Base-by-base conservation (phyloP, 2,329 filamentous ascomycete genomes). In the Huntiella omanensis region DNA sequence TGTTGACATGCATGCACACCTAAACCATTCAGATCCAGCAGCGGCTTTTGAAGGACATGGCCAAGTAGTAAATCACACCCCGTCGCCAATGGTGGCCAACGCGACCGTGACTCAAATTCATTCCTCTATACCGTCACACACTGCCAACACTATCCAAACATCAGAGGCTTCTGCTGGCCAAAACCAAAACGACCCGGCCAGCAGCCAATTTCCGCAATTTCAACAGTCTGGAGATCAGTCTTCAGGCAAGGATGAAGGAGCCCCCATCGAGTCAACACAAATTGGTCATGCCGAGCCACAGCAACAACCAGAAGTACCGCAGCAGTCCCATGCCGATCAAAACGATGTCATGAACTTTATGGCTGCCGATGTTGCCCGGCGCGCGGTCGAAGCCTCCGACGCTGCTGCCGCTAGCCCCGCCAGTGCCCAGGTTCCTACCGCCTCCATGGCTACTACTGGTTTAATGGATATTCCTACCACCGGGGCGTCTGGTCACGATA, bases 401-500 rank as follows among this genome's bases (percentile, higher is more conserved):
- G 36, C 47, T 60, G 49, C 56, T 61, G 50, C 68, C 69, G 54
- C 59, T 13, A 19, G 33, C 15, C 16, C 16, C 5, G 37, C 15
- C 5, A 15, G 62, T 11, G 68, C 67, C 7, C 66, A 67, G 19
- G 28, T 19, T 8, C 28, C 43, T 13, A 45, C 42, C 13, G 37
- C 41, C 12, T 16, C 37, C 4, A 45, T 45, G 17, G 42, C 33
- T 28, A 8, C 44, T 13, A 8, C 22, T 11, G 37, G 36, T 12
- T 41, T 47, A n/a, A 37, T 46, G 12, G 57, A 61, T 19, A 62
- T 63, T 47, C 59, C 62, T 44, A 54, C 59, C 16, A 52, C 58
- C 7, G 48, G 53, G 11, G 47, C 55, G 43, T 52, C 57, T 45
- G 49, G 54, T 51, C 45, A 53, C 49, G 44, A 55, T 56, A 32